Conservation (phyloP, 1,139 yeast species). For the Scheffersomyces quercinus region DNA sequence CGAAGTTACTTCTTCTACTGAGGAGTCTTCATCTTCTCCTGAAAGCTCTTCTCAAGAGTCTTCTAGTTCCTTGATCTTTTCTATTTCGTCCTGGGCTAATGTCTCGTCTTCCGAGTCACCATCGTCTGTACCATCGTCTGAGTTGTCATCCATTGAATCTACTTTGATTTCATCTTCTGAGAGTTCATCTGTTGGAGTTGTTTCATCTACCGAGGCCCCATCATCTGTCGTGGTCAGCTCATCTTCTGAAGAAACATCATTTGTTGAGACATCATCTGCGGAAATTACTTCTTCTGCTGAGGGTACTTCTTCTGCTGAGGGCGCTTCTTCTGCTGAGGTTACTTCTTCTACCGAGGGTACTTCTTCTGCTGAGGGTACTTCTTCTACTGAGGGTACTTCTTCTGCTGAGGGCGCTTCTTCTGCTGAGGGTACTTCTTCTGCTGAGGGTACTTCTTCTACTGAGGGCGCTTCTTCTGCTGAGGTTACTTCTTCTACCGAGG, state of each 20-base stretch:
- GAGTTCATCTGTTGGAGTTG: too few relatives aligned
- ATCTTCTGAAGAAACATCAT: conserved; percentile 13
- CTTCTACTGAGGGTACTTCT: conserved; percentile 7
- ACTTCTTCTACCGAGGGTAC: conserved; percentile 7
- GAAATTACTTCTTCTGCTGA: conserved; percentile 8
- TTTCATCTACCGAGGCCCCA: too few relatives aligned
- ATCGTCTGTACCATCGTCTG: too few relatives aligned
- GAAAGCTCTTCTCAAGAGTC: conserved; percentile 2
- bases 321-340: conserved; percentile 4
- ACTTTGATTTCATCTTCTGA: too few relatives aligned
- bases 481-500: conserved; percentile 11
- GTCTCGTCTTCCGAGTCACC: too few relatives aligned
- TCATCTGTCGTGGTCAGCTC: conserved; percentile 4
- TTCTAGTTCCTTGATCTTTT: not conserved
- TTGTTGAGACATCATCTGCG: conserved; percentile 7
- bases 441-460: too few relatives aligned
- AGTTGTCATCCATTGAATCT: too few relatives aligned
- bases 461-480: not conserved
- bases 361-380: conserved; percentile 10
- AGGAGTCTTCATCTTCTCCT: conserved; percentile 4
- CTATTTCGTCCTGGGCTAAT: too few relatives aligned
- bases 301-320: conserved; percentile 11
- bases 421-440: not conserved
- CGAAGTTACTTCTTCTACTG: conserved; percentile 5
- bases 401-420: too few relatives aligned